Conservation (phyloP, 1,139 yeast genomes). For the Yamadazyma membranifaciens region DNA sequence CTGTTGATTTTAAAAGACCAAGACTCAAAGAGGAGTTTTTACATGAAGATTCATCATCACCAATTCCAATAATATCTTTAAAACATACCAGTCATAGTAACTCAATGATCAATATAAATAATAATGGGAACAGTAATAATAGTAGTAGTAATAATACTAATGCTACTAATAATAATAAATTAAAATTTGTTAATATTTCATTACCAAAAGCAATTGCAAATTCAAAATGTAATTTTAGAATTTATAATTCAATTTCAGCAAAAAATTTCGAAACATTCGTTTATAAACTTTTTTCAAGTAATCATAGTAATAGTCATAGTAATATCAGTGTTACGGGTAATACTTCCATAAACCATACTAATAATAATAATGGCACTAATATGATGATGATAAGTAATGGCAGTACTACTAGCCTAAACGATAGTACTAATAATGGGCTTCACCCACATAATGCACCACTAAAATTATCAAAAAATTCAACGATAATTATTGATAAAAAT, state of each 20-base stretch:
- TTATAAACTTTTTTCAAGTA: constrained; percentile 36
- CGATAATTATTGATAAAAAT: constrained; percentile 14
- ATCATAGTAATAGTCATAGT: constrained; percentile 12
- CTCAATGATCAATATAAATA: constrained; percentile 2
- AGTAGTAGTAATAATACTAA: too few species aligned
- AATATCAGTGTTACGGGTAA: background rate
- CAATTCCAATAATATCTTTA: constrained; percentile 7
- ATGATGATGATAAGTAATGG: background rate
- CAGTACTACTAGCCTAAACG: background rate
- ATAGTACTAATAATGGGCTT: background rate
- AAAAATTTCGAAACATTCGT: constrained; percentile 59
- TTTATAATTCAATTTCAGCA: constrained; percentile 38
- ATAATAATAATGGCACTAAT: background rate
- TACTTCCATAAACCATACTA: background rate
- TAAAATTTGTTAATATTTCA: constrained; percentile 6
- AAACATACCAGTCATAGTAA: constrained; percentile 4
- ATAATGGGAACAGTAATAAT: too few species aligned
- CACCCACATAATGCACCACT: constrained; percentile 5
- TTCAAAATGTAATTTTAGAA: constrained; percentile 12
- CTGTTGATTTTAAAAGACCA: constrained; percentile 19
- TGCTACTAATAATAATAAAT: constrained; percentile 1
- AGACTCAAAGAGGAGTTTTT: constrained; percentile 1
- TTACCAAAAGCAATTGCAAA: constrained; percentile 15
- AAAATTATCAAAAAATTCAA: constrained; percentile 17
- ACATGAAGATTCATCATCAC: background rate